Percentiles rank a stretch among this genome's conserved stretches.
phyloP scores from a whole-genome alignment of 83 land plant genomes.

The Larix sibirica region DNA sequence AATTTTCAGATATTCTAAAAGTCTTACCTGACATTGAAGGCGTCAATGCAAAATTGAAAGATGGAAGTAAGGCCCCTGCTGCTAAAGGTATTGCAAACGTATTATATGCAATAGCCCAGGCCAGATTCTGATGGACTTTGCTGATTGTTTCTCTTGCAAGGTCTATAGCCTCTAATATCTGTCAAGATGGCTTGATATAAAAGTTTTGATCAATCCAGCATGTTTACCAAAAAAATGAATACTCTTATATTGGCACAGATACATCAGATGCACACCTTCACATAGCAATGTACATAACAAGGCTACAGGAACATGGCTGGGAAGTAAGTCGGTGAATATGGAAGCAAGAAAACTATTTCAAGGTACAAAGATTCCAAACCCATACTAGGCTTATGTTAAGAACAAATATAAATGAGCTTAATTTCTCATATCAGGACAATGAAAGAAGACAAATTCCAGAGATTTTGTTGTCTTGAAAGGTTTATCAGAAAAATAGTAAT shows the following conservation, averaged over 20 bases:
- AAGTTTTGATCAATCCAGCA: not conserved
- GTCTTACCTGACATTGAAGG: slow-evolving; percentile 87
- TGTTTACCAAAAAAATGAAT: not conserved
- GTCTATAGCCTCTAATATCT: slow-evolving; percentile 84
- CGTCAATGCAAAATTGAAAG: slow-evolving; percentile 82
- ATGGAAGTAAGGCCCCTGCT: slow-evolving; percentile 90
- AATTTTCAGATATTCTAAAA: not conserved
- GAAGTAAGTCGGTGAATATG: not conserved
- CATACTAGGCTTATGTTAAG: not conserved
- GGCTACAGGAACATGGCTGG: not conserved
- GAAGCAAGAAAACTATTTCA: not conserved
- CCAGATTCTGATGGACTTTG: slow-evolving; percentile 92
- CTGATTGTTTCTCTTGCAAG: slow-evolving; percentile 84
- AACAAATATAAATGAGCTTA: not conserved
- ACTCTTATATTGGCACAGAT: not conserved
- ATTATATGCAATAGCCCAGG: slow-evolving; percentile 96
- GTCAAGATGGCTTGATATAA: slow-evolving; percentile 11
- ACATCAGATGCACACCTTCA: not conserved
- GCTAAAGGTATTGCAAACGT: slow-evolving; percentile 88
- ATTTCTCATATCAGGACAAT: too few relatives aligned
- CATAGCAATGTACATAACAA: not conserved
- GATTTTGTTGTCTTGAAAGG: too few relatives aligned
- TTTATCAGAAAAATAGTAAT: not conserved
- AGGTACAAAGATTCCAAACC: too few relatives aligned
- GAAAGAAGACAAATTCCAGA: too few relatives aligned